phyloP scores from a whole-genome alignment of 148 eudicot species.

The Camellia lanceoleosa region DNA sequence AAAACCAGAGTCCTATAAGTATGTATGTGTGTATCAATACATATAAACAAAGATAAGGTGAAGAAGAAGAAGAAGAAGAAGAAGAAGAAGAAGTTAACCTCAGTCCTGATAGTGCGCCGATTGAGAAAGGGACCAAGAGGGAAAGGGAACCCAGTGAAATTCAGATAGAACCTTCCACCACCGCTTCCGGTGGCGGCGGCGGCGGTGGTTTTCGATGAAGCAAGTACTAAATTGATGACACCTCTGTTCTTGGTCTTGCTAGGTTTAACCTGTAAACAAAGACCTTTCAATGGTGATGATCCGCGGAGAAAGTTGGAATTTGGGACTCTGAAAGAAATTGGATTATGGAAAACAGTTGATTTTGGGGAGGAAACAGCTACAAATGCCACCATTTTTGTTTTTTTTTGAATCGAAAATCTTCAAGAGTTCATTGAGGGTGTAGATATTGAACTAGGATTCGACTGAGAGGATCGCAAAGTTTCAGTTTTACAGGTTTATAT shows the following conservation, averaged over 20 bases:
- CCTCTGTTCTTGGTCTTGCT: slow-evolving; percentile 19
- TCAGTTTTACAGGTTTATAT: slow-evolving; percentile 13
- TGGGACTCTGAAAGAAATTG: slow-evolving; percentile 25
- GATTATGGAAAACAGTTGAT: slow-evolving; percentile 25
- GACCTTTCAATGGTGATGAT: slow-evolving; percentile 29
- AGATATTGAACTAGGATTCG: too few relatives aligned
- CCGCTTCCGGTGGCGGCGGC: not conserved
- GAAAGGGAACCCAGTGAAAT: slow-evolving; percentile 92
- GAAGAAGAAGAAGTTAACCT: slow-evolving; percentile 42
- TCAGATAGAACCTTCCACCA: slow-evolving; percentile 77
- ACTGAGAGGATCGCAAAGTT: not conserved
- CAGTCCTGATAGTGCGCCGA: slow-evolving; percentile 73
- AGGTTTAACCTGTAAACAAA: slow-evolving; percentile 33
- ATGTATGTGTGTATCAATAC: not conserved
- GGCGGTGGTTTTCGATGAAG: slow-evolving; percentile 36
- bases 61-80: not conserved
- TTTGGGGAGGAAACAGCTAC: slow-evolving; percentile 34
- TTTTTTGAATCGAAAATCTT: too few relatives aligned
- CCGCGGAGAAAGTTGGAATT: slow-evolving; percentile 37
- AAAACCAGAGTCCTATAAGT: not conserved
- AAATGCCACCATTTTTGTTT: slow-evolving; percentile 38
- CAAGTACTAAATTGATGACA: slow-evolving; percentile 37
- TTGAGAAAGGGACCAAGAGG: slow-evolving; percentile 96
- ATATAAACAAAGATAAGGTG: not conserved
- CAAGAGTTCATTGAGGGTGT: not conserved